Conservation (phyloP, 768 basidiomycete genomes). For the Russula olivacea region DNA sequence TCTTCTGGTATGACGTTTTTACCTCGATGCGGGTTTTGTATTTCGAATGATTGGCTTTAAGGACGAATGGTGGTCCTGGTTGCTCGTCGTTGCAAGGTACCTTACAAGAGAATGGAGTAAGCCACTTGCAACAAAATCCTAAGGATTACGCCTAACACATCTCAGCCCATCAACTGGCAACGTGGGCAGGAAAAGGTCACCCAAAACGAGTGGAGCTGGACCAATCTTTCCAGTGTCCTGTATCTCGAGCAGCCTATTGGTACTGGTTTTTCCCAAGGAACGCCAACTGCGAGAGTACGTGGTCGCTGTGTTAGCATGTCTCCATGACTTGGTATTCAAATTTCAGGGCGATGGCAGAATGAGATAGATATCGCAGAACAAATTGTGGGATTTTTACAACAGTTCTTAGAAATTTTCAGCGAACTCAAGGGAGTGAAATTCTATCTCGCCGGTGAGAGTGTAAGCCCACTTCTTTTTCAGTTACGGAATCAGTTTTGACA, state of each 20-base stretch:
- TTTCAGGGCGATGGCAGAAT: constrained; percentile 30
- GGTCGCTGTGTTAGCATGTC: neutral
- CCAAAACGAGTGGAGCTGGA: constrained; percentile 67
- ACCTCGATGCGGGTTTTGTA: neutral
- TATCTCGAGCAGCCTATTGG: constrained; percentile 80
- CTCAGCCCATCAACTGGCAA: constrained; percentile 59
- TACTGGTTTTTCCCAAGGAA: constrained; percentile 70
- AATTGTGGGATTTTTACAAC: constrained; percentile 57
- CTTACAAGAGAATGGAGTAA: constrained; percentile 69
- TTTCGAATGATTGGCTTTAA: constrained; percentile 26
- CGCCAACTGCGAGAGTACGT: constrained; percentile 45
- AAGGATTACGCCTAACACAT: neutral
- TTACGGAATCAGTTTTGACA: neutral
- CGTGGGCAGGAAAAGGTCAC: constrained; percentile 57
- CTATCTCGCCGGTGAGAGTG: constrained; percentile 69
- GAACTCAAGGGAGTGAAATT: constrained; percentile 70
- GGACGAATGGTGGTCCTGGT: constrained; percentile 79
- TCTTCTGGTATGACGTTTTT: constrained; percentile 54
- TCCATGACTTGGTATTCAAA: neutral
- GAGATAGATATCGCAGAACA: constrained; percentile 54
- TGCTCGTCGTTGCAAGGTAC: constrained; percentile 69
- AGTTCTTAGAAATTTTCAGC: constrained; percentile 68
- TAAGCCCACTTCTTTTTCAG: constrained; percentile 33
- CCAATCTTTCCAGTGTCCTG: constrained; percentile 66
- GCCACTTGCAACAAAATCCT: constrained; percentile 27